Base-by-base conservation (phyloP, 2,329 filamentous ascomycete species). In the Claviceps arundinis region DNA sequence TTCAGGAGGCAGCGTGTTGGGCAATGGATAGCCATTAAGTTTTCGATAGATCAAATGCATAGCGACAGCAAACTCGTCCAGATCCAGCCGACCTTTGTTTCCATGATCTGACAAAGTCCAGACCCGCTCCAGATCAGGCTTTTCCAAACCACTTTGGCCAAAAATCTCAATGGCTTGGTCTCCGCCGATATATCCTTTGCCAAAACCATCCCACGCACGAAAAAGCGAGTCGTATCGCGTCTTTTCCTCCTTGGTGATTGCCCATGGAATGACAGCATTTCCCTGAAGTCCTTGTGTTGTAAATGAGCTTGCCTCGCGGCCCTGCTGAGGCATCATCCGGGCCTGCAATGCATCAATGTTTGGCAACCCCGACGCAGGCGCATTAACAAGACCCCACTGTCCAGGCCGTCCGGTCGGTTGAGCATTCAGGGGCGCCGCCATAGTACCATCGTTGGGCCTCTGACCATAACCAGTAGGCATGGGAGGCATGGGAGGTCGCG, bases 21-120 rank as follows among this genome's bases (percentile, higher is more conserved):
- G 93, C 37, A 97, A 77, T 1, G 91, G 90, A 63, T 97, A 97
- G 38, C 91, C 91, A 62, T 98, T 97, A 50, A 98, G 77, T 65
- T 94, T 95, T 61, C 93, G 81, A 71, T 98, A 98, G 61, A 98
- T 98, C 69, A 98, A 73, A 76, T 98, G 93, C 93, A 98, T 98
- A 9, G 90, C 89, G 50, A 98, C 91, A 8, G 93, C 90, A 64
- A 98, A 98, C 64, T 98, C 93, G 65, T 98, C 93, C 62, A 97
- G 80, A 61, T 98, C 90, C 34, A 98, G 77, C 52, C 90, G 85
- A 17, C 93, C 93, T 66, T 93, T 93, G 68, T 98, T 96, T 57
- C 90, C 85, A 37, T 90, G 85, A 65, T 98, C 93, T 3, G 91
- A 85, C 54, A 98, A 73, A 9, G 93, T 97, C 93, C 93, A 98